Conservation (phyloP, 2,329 filamentous ascomycete species). For the Oidium heveae region DNA sequence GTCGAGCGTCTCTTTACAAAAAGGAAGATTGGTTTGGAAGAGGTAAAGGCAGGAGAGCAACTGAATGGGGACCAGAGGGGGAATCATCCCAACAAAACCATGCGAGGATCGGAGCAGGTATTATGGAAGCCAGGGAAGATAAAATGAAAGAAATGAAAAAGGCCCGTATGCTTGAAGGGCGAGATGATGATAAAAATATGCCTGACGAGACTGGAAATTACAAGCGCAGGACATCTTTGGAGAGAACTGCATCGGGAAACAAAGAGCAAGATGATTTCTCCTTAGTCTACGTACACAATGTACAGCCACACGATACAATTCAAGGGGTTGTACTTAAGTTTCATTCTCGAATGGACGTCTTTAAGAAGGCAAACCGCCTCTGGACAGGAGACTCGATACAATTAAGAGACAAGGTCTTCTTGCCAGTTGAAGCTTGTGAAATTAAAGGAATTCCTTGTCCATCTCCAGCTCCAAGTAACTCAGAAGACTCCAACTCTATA, state of each 20-base stretch:
- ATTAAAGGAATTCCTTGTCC: constrained; percentile 49
- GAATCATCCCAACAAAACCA: constrained; percentile 6
- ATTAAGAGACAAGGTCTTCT: constrained; percentile 49
- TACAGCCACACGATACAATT: constrained; percentile 62
- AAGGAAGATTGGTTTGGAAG: constrained; percentile 2
- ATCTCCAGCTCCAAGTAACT: constrained; percentile 18
- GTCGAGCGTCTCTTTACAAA: background rate
- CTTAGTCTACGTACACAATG: constrained; percentile 73
- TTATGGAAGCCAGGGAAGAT: constrained; percentile 25
- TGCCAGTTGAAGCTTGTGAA: constrained; percentile 77
- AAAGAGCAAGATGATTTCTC: constrained; percentile 39
- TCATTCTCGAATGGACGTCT: constrained; percentile 57
- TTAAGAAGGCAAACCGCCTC: constrained; percentile 72
- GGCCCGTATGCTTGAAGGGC: constrained; percentile 33
- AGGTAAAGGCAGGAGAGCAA: constrained; percentile 4
- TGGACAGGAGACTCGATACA: constrained; percentile 90
- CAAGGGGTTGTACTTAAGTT: constrained; percentile 80
- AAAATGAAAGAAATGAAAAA: constrained; percentile 29
- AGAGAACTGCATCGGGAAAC: constrained; percentile 6
- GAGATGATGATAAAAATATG: constrained; percentile 32
- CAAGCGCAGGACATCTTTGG: constrained; percentile 11
- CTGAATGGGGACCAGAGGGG: constrained; percentile 11
- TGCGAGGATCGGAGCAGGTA: constrained; percentile 24
- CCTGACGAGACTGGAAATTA: constrained; percentile 19
- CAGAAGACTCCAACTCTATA: constrained; percentile 23